Percentiles rank a stretch among this genome's conserved stretches.
phyloP scores from a whole-genome alignment of 2,329 filamentous ascomycete species.

The Emydomyces testavorans region DNA sequence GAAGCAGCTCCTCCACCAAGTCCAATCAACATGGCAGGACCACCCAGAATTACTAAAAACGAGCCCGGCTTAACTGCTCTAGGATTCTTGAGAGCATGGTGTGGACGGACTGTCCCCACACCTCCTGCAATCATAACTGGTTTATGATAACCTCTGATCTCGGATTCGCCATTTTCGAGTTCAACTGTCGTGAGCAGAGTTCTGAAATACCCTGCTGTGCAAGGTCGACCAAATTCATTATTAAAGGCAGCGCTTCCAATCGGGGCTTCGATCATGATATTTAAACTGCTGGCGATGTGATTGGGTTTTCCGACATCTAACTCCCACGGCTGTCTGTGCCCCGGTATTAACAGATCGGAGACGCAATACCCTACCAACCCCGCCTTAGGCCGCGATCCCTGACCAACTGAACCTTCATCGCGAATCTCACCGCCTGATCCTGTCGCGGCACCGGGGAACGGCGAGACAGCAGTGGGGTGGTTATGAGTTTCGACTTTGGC shows the following conservation, averaged over 20 bases:
- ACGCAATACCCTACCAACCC: constrained; percentile 90
- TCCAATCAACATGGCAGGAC: constrained; percentile 94
- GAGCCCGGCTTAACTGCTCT: constrained; percentile 73
- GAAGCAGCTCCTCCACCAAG: constrained; percentile 92
- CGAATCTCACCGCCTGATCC: constrained; percentile 91
- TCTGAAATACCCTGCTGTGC: constrained; percentile 78
- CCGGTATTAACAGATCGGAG: constrained; percentile 84
- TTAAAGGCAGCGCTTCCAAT: constrained; percentile 94
- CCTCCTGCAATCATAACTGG: constrained; percentile 98
- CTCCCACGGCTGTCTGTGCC: constrained; percentile 76
- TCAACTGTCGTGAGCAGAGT: constrained; percentile 66
- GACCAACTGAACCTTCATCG: constrained; percentile 86
- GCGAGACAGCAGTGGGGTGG: constrained; percentile 90
- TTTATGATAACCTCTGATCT: constrained; percentile 89
- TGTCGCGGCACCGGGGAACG: constrained; percentile 84
- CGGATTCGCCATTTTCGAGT: constrained; percentile 49
- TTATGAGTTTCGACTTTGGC: constrained; percentile 98
- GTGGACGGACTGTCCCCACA: constrained; percentile 79
- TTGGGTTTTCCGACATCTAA: constrained; percentile 75
- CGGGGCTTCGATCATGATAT: constrained; percentile 96
- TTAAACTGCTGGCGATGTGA: constrained; percentile 85
- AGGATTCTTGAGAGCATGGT: constrained; percentile 77
- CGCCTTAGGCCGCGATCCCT: constrained; percentile 85
- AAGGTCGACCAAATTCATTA: constrained; percentile 92
- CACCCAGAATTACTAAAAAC: constrained; percentile 82